These are phyloP conservation scores for Stemphylium beticola DNA, from an alignment of 2,329 filamentous ascomycete species.

Conservation along the genomic window DNA sequence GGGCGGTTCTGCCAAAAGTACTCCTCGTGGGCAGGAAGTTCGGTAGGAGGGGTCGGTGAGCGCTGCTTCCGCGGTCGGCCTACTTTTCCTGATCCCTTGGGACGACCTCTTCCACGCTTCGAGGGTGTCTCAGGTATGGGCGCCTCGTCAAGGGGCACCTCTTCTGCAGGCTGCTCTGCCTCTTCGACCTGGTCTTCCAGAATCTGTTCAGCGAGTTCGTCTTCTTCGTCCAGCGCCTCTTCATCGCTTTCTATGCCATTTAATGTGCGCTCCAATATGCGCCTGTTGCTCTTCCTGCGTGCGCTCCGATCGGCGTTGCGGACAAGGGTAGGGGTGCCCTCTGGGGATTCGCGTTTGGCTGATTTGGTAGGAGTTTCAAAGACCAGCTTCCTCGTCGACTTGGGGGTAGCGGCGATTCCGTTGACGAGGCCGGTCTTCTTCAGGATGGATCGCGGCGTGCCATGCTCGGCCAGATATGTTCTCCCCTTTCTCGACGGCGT, in stretches of 20 bases:
- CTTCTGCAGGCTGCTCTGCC: slow-evolving; percentile 28
- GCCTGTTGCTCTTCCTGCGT: slow-evolving; percentile 79
- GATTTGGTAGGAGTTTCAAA: slow-evolving; percentile 54
- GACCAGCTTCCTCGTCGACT: slow-evolving; percentile 53
- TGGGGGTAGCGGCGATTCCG: slow-evolving; percentile 47
- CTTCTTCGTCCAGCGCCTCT: slow-evolving; percentile 68
- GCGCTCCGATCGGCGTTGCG: slow-evolving; percentile 84
- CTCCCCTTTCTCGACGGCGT: slow-evolving; percentile 40
- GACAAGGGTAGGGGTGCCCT: slow-evolving; percentile 66
- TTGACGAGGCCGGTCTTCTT: slow-evolving; percentile 36
- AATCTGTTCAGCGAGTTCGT: slow-evolving; percentile 72
- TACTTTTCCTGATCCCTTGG: slow-evolving; percentile 35
- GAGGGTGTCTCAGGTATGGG: slow-evolving; percentile 61
- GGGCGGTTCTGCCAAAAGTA: slow-evolving; percentile 94
- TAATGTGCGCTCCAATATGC: slow-evolving; percentile 74
- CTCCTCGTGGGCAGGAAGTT: slow-evolving; percentile 85
- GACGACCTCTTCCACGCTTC: slow-evolving; percentile 57
- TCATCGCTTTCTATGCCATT: slow-evolving; percentile 71
- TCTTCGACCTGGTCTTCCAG: slow-evolving; percentile 61
- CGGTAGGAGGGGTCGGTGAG: slow-evolving; percentile 78
- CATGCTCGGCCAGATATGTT: slow-evolving; percentile 28
- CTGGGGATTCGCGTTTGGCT: slow-evolving; percentile 38
- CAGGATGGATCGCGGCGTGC: slow-evolving; percentile 43
- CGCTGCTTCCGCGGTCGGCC: slow-evolving; percentile 66
- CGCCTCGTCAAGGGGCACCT: slow-evolving; percentile 29